Evolutionary conservation across 164 flowering plant genomes (phyloP).

Genomic region (Chimonanthus praecox): DNA sequence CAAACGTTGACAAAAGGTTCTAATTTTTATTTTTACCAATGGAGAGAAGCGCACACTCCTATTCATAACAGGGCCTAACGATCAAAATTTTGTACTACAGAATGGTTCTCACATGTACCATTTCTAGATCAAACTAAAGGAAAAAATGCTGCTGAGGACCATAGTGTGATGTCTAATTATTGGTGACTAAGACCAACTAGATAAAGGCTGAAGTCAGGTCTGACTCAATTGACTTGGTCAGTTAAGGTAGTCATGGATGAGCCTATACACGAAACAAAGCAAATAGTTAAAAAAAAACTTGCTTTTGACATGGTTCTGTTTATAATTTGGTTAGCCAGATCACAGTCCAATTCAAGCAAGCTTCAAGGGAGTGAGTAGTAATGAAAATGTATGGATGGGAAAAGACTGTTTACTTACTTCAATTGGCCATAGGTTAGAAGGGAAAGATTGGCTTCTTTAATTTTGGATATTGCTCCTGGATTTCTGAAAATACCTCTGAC

Average conservation of each 20-base stretch:
- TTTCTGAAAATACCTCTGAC: slow-evolving; percentile 49
- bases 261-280: not conserved
- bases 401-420: slow-evolving; percentile 42
- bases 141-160: no score
- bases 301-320: not conserved
- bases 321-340: not conserved
- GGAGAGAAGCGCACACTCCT: no score
- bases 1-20: no score
- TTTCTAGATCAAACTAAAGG: no score
- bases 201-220: not conserved
- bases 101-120: no score
- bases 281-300: not conserved
- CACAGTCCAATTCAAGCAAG: not conserved
- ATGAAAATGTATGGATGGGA: not conserved
- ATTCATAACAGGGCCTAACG: no score
- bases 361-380: not conserved
- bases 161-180: no score
- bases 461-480: slow-evolving; percentile 61
- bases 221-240: not conserved
- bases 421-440: slow-evolving; percentile 79
- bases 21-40: no score
- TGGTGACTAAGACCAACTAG: not conserved
- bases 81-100: no score
- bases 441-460: slow-evolving; percentile 67
- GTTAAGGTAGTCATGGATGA: not conserved